Base-by-base conservation (phyloP, 495 filamentous ascomycete species). In the Chaetomium fimeti region DNA sequence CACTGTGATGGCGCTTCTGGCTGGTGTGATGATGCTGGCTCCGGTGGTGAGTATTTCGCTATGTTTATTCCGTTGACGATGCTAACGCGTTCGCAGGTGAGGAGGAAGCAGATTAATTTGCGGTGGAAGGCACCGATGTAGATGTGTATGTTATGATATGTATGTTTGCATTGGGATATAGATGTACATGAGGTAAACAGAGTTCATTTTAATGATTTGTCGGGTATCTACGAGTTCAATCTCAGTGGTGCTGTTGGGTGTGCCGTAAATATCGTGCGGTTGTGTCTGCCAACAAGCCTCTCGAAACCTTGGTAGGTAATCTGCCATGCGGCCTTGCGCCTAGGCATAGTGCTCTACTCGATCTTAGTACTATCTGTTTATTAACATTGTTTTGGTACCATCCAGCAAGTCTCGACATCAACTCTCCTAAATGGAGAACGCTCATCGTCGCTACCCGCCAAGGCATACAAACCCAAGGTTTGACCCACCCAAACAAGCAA, bases 1-100 rank as follows among this genome's bases (percentile, higher is more conserved):
- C 27, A 99, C 94, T 0, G 91, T 99, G 49, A 77, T 88, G 38
- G 93, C 88, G 47, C 79, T 97, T 66, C 82, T 81, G 1, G 78
- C 85, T 18, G 92, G 91, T 59, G 92, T 95, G 47, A 71, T 84
- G 18, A 81, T 90, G 63, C 79, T 98, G 70, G 87, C 88, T 55
- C 94, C 94, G 27, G 88, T 97, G 87, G 95, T 96, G 80, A 80
- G 87, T 80, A 11, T 8, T n/a, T 49, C 24, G 0, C n/a, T 20
- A 24, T 49, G 18, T 9, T 49, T 22, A 6, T 49, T 49, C 20
- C 12, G 40, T 15, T 43, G 40, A 16, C 15, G 40, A 2, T 60
- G 55, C 64, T 68, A 52, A 65, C 60, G 8, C 1, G 22, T n/a
- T 54, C 53, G 9, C 40, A 75, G 74, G 61, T 72, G 32, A 54